Evolutionary conservation across 345 rosid species (phyloP).

Genomic region (Eucalyptus erythrocorys): DNA sequence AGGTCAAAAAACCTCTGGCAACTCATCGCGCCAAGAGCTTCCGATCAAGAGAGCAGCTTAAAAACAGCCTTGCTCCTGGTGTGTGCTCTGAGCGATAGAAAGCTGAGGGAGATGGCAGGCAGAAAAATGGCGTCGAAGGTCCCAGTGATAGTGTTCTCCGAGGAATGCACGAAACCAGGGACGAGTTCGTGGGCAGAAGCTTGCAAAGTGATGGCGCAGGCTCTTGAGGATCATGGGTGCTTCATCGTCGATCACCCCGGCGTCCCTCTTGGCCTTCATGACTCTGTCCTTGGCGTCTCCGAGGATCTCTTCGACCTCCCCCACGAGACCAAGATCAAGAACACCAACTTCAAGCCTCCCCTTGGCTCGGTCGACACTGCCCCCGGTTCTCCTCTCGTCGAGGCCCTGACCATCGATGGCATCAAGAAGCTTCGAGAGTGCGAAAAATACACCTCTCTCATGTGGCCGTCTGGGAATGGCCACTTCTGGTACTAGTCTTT

Average conservation of each 20-base stretch:
- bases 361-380: conserved; percentile 30
- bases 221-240: conserved; percentile 14
- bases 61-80: not conserved
- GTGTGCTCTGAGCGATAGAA: not conserved
- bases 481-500: conserved; percentile 16
- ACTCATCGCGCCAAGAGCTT: not conserved
- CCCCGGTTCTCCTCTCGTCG: conserved; percentile 11
- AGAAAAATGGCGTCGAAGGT: not conserved
- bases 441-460: conserved; percentile 7
- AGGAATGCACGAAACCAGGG: not conserved
- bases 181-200: conserved; percentile 1
- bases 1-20: not conserved
- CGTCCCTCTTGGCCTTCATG: not conserved
- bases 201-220: not conserved
- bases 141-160: not conserved
- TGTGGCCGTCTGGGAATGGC: conserved; percentile 35
- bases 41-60: not conserved
- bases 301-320: conserved; percentile 11
- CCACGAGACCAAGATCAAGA: conserved; percentile 14
- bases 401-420: conserved; percentile 22
- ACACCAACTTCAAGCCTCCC: conserved; percentile 14
- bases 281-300: not conserved
- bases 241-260: not conserved
- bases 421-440: conserved; percentile 1
- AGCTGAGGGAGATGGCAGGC: not conserved